Evolutionary conservation across 1,284 basidiomycete species (phyloP).

Genomic region (Rhodotorula sp.): DNA sequence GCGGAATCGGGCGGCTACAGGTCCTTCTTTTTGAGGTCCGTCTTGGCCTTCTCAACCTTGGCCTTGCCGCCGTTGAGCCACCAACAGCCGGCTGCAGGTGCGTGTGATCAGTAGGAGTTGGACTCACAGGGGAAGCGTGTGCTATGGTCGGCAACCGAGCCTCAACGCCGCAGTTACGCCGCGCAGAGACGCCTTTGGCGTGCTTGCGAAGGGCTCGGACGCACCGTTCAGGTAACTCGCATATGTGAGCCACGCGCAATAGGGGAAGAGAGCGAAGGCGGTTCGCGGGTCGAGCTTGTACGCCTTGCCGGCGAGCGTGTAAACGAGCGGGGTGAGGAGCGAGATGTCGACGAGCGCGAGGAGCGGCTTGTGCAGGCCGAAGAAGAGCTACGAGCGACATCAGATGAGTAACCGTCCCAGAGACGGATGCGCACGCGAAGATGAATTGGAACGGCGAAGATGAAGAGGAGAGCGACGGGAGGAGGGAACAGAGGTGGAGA

Average conservation of each 20-base stretch:
- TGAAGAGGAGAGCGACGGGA: background rate
- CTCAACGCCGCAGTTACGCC: no score
- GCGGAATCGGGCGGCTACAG: background rate
- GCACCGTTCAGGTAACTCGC: slow-evolving; percentile 68
- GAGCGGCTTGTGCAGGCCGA: slow-evolving; percentile 56
- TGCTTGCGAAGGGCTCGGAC: background rate
- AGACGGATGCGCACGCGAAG: no score
- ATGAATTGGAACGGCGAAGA: no score
- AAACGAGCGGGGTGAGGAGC: slow-evolving; percentile 63
- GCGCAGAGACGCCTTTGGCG: no score
- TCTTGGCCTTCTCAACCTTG: background rate
- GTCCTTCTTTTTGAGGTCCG: background rate
- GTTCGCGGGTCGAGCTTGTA: slow-evolving; percentile 36
- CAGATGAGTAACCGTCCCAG: no score
- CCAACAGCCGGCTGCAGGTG: slow-evolving; percentile 7
- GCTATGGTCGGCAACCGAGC: background rate
- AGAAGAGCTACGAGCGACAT: slow-evolving; percentile 58
- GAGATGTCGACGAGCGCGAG: slow-evolving; percentile 64
- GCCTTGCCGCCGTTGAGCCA: slow-evolving; percentile 28
- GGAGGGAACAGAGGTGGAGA: no score
- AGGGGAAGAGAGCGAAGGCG: slow-evolving; percentile 29
- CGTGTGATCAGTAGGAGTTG: background rate
- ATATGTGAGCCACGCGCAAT: slow-evolving; percentile 62
- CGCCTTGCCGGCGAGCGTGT: slow-evolving; percentile 62
- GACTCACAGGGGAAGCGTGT: background rate